These are phyloP conservation scores for Candida sithepensis DNA, from an alignment of 805 yeast genomes.

Conservation along the genomic window DNA sequence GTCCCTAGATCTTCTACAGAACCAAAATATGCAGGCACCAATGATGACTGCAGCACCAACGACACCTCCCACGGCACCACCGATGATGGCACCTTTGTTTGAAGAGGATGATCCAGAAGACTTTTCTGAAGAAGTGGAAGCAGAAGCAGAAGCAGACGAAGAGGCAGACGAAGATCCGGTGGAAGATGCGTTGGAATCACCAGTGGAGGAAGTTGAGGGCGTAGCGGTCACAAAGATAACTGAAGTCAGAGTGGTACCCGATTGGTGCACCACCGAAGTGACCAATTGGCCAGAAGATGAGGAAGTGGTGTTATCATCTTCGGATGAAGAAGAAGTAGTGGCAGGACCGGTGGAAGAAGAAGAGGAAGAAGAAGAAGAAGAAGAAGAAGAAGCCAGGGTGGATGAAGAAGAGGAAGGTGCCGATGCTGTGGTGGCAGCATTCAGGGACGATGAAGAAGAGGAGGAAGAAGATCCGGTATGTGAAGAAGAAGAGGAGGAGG, in stretches of 20 bases:
- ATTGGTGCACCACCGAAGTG: constrained; percentile 17
- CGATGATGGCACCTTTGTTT: constrained; percentile 33
- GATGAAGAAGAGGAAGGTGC: constrained; percentile 4
- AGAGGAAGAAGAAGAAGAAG: constrained; percentile 6
- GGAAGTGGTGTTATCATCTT: constrained; percentile 2
- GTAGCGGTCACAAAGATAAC: constrained; percentile 26
- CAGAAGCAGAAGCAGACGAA: constrained; percentile 21
- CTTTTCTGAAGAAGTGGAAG: constrained; percentile 5
- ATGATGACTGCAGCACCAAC: constrained; percentile 25
- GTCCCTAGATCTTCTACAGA: constrained; percentile 34
- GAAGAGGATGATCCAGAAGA: constrained; percentile 9
- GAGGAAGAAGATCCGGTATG: constrained; percentile 3
- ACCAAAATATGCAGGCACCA: constrained; percentile 28
- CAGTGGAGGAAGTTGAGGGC: constrained; percentile 16
- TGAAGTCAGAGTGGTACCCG: constrained; percentile 25
- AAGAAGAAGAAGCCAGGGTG: constrained; percentile 2
- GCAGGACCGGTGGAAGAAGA: constrained; percentile 10
- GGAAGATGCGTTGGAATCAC: constrained; percentile 18
- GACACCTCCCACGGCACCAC: constrained; percentile 36
- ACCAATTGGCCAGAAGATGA: constrained; percentile 1
- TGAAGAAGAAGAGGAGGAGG: neutral
- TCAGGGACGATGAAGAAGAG: constrained; percentile 5
- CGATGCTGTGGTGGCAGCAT: constrained; percentile 2
- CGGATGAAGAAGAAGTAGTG: neutral
- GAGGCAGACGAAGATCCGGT: constrained; percentile 4